phyloP scores from a whole-genome alignment of 306 rosid genomes.

The Pyrus pyrifolia region DNA sequence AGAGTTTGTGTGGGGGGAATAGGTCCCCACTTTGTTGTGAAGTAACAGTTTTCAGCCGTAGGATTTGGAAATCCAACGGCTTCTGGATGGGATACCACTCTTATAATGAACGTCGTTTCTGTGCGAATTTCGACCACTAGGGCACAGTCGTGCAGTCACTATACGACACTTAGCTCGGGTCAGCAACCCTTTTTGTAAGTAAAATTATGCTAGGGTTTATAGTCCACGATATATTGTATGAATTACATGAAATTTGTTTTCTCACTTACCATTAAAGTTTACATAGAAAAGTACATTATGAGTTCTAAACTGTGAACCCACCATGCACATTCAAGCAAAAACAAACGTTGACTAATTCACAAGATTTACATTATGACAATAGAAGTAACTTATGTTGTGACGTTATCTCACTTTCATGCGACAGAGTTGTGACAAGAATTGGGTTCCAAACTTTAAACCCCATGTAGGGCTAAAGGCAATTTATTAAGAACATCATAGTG shows the following conservation, averaged over 20 bases:
- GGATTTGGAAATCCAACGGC: constrained; percentile 30
- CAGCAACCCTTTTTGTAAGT: background rate
- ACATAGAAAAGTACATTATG: no score
- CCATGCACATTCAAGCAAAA: no score
- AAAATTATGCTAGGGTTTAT: no score
- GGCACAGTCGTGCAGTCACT: background rate
- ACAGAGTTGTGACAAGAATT: no score
- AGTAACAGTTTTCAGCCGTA: constrained; percentile 30
- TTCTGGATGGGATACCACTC: constrained; percentile 27
- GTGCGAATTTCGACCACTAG: background rate
- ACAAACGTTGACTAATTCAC: no score
- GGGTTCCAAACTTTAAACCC: background rate
- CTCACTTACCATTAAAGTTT: no score
- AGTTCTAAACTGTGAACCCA: no score
- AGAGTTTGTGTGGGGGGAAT: constrained; percentile 4
- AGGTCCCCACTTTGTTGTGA: constrained; percentile 12
- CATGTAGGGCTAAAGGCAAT: background rate
- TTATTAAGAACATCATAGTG: background rate
- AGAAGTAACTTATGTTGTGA: no score
- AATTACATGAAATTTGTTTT: no score
- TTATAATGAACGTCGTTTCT: background rate
- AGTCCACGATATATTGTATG: no score
- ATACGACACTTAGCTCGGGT: background rate
- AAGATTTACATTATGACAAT: no score
- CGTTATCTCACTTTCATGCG: background rate